Base-by-base conservation (phyloP, 2,329 filamentous ascomycete genomes). In the Tolypocladium sp. region DNA sequence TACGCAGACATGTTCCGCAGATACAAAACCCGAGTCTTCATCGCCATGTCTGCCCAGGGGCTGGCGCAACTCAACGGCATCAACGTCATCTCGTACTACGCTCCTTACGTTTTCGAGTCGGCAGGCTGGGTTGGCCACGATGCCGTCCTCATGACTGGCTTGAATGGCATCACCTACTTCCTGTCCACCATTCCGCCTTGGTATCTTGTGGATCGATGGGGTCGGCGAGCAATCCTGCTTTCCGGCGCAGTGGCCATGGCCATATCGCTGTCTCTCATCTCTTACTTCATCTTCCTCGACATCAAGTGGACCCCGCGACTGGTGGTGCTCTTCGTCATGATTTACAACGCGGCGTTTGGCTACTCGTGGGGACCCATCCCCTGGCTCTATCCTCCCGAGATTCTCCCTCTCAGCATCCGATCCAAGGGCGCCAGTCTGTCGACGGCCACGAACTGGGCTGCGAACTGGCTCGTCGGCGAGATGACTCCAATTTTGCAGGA, bases 51-150 rank as follows among this genome's bases (percentile, higher is more conserved):
- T 40, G 94, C 94, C 4, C 94, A 97, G 74, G 92, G 88, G 7
- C 84, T 99, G 64, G 94, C 94, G 35, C 94, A 99, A 75, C 85
- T 99, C 58, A 97, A 97, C 77, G 94, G 94, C 64, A 99, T 99
- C 78, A 99, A 99, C 75, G 94, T 99, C 71, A 99, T 99, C 63
- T 97, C 93, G 1, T 99, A 97, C 80, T 99, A 99, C 71, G 94
- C 94, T 1, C 94, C 94, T 0, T 86, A 95, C 59, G 93, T 97
- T 20, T 97, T 99, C 68, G 92, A 97, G 75, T 92, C 92, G 61
- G 94, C 94, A 42, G 93, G 94, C n/a, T 97, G 93, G 94, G 77
- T 85, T 58, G 94, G 93, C 35, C 91, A 93, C 65, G 82, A 91
- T 60, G 94, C 94, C 6, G 90, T 97, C 63, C 82, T 97, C 62